A percentile compares a stretch with the other conserved stretches of the same genome.
These are phyloP conservation scores for Pseudocercospora macadamiae DNA, from an alignment of 2,329 filamentous ascomycete species.

Conservation along the genomic window DNA sequence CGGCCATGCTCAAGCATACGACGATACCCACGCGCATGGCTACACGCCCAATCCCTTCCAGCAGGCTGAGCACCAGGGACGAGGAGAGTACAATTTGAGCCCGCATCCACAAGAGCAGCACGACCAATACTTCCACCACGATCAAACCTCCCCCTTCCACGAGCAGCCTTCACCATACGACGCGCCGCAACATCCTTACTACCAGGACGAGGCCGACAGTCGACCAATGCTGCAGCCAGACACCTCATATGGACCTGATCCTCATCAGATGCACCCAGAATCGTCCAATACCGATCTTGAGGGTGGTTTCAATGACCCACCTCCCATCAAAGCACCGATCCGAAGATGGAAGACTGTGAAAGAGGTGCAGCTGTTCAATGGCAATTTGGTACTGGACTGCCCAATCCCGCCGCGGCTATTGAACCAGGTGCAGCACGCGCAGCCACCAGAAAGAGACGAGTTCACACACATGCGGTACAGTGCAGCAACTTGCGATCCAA, in stretches of 20 bases:
- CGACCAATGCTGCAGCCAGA: conserved; percentile 75
- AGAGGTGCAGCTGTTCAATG: conserved; percentile 90
- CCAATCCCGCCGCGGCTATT: conserved; percentile 87
- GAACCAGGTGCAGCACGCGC: conserved; percentile 82
- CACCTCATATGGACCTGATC: conserved; percentile 64
- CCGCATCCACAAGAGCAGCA: conserved; percentile 77
- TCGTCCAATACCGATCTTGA: conserved; percentile 44
- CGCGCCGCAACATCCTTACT: conserved; percentile 55
- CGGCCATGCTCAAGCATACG: conserved; percentile 64
- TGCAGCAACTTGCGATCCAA: conserved; percentile 90
- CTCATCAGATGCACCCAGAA: conserved; percentile 43
- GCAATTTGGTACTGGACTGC: conserved; percentile 95
- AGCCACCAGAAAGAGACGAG: conserved; percentile 80
- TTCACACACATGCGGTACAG: conserved; percentile 91
- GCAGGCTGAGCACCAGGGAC: conserved; percentile 44
- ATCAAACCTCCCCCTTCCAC: not conserved
- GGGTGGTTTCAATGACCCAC: conserved; percentile 45
- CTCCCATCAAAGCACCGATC: conserved; percentile 63
- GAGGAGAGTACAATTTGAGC: conserved; percentile 67
- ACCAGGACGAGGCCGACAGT: conserved; percentile 67
- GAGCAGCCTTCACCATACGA: conserved; percentile 58
- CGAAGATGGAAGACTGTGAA: conserved; percentile 98
- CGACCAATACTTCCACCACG: conserved; percentile 70
- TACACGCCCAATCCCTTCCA: conserved; percentile 47
- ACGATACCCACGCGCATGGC: conserved; percentile 51